These are phyloP conservation scores for Eimeria sp. DNA, from an alignment of 169 alveolate genomes.

Conservation along the genomic window DNA sequence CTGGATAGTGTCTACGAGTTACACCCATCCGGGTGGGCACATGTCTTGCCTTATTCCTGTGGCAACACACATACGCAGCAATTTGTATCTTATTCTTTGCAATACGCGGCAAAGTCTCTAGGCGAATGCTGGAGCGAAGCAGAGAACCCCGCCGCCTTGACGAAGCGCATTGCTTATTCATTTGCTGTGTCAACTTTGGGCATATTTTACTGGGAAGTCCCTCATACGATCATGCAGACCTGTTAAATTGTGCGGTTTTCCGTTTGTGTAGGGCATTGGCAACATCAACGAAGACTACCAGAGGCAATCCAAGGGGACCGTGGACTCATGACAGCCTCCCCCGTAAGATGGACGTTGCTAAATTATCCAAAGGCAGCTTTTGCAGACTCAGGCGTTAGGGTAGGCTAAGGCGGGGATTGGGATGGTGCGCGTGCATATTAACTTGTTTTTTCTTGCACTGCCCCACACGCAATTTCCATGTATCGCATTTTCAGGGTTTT, in stretches of 20 bases:
- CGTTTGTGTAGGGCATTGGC: slow-evolving; percentile 21
- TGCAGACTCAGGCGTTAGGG: not conserved
- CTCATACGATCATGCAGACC: not conserved
- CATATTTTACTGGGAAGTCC: not conserved
- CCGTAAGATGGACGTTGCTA: not conserved
- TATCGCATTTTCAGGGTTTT: not conserved
- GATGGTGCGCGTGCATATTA: not conserved
- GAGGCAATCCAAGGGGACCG: slow-evolving; percentile 38
- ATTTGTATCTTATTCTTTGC: not conserved
- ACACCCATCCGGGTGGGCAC: slow-evolving; percentile 43
- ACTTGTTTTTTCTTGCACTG: not conserved
- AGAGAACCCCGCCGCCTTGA: not conserved
- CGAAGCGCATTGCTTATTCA: not conserved
- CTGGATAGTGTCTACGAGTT: slow-evolving; percentile 5
- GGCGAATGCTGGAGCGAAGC: not conserved
- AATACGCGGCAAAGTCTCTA: not conserved
- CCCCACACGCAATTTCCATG: not conserved
- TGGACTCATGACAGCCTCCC: slow-evolving; percentile 37
- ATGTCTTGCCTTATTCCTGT: not conserved
- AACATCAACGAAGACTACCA: not conserved
- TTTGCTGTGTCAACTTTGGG: not conserved
- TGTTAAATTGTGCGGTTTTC: not conserved
- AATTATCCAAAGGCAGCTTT: not conserved
- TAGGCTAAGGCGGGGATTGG: not conserved
- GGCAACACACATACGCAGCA: not conserved